Evolutionary conservation across 306 rosid genomes (phyloP).

Genomic region (Vigna unguiculata): DNA sequence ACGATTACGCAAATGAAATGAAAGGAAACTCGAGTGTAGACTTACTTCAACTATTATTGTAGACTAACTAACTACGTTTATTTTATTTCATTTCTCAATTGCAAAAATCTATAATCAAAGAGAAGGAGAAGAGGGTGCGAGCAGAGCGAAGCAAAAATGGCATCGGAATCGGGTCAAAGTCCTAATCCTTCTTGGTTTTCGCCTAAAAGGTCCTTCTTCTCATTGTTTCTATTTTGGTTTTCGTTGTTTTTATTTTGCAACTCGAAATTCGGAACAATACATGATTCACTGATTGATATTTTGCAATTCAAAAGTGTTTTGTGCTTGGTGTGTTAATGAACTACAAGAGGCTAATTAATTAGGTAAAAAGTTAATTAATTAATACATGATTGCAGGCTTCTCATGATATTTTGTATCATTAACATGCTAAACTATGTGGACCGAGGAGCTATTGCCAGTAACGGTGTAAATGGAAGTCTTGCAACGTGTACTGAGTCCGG

Average conservation of each 20-base stretch:
- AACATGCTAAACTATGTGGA: conserved; percentile 81
- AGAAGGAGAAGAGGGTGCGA: not conserved
- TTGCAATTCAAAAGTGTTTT: not conserved
- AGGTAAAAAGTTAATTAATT: not conserved
- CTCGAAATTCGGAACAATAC: not conserved
- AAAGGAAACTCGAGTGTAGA: not conserved
- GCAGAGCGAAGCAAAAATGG: conserved; percentile 37
- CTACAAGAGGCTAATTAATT: not conserved
- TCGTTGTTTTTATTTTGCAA: not conserved
- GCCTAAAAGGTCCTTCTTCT: conserved; percentile 49
- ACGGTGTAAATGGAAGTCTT: conserved; percentile 85
- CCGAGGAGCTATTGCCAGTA: conserved; percentile 93
- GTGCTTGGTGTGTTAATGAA: not conserved
- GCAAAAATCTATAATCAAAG: not conserved
- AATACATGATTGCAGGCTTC: conserved; percentile 60
- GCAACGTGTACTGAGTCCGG: conserved; percentile 72
- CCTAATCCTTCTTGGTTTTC: conserved; percentile 56
- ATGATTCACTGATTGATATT: not conserved
- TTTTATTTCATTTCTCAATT: not conserved
- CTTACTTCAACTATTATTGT: not conserved
- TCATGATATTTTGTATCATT: conserved; percentile 67
- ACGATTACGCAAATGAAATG: not conserved
- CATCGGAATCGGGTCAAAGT: conserved; percentile 21
- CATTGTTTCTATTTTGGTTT: conserved; percentile 22
- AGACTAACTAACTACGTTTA: not conserved